Evolutionary conservation across 2,329 filamentous ascomycete genomes (phyloP).

Genomic region (Lithohypha guttulata): DNA sequence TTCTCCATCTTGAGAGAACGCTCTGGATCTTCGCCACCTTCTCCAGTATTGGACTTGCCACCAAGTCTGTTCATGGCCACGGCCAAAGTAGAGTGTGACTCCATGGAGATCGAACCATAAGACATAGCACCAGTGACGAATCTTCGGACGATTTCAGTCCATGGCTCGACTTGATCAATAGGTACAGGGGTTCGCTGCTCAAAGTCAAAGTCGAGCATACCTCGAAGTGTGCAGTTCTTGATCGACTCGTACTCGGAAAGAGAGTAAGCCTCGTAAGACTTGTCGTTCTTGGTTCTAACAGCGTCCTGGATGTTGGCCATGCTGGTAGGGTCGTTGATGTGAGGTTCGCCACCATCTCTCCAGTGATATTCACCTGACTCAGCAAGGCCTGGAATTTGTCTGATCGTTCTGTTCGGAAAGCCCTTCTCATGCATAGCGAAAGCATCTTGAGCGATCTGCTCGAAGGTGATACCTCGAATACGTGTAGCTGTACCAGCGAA

Average conservation of each 20-base stretch:
- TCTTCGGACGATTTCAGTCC: conserved; percentile 93
- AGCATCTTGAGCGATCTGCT: conserved; percentile 84
- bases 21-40: conserved; percentile 92
- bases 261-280: conserved; percentile 95
- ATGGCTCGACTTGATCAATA: conserved; percentile 94
- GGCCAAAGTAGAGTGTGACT: conserved; percentile 89
- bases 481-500: conserved; percentile 90
- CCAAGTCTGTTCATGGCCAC: conserved; percentile 95
- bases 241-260: conserved; percentile 89
- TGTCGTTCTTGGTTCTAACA: conserved; percentile 93
- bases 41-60: conserved; percentile 94
- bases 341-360: conserved; percentile 89
- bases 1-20: conserved; percentile 77
- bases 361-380: conserved; percentile 98
- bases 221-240: conserved; percentile 89
- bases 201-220: conserved; percentile 91
- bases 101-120: conserved; percentile 97
- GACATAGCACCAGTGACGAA: conserved; percentile 98
- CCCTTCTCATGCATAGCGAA: conserved; percentile 93
- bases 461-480: conserved; percentile 88
- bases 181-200: conserved; percentile 75
- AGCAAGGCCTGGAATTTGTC: conserved; percentile 65
- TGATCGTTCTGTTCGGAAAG: conserved; percentile 69
- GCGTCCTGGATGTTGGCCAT: conserved; percentile 97
- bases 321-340: conserved; percentile 87